Conservation (phyloP, 2,329 filamentous ascomycete species). For the Aspergillus sp. region DNA sequence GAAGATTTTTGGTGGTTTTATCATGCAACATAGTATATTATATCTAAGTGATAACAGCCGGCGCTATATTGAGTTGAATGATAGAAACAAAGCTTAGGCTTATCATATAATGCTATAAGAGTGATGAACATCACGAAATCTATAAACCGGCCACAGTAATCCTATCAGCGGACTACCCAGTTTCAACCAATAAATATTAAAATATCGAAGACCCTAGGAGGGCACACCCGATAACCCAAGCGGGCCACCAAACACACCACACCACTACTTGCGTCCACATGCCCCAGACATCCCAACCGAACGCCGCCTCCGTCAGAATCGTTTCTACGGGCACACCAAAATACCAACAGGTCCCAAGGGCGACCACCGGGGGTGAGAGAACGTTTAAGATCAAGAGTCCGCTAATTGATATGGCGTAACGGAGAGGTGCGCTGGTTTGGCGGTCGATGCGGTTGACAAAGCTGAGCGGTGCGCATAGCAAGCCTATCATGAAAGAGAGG, state of each 20-base stretch:
- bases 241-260: slow-evolving; percentile 96
- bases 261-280: slow-evolving; percentile 84
- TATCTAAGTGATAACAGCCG: background rate
- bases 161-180: background rate
- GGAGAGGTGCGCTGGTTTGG: slow-evolving; percentile 13
- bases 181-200: slow-evolving; percentile 4
- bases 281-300: slow-evolving; percentile 85
- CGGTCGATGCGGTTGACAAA: slow-evolving; percentile 50
- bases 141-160: slow-evolving; percentile 1
- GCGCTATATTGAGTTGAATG: too few species aligned
- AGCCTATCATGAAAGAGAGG: slow-evolving; percentile 76
- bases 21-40: slow-evolving; percentile 8
- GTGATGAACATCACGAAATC: background rate
- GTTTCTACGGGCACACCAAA: slow-evolving; percentile 49
- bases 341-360: slow-evolving; percentile 47
- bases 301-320: slow-evolving; percentile 68
- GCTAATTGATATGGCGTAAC: slow-evolving; percentile 24
- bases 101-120: background rate
- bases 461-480: slow-evolving; percentile 72
- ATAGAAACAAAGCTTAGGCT: background rate
- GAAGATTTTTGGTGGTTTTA: background rate
- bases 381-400: slow-evolving; percentile 53
- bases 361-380: slow-evolving; percentile 56
- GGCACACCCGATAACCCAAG: slow-evolving; percentile 64
- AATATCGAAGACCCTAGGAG: slow-evolving; percentile 32